Evolutionary conservation across 1,284 basidiomycete species (phyloP).

Genomic region (Ganoderma boninense): DNA sequence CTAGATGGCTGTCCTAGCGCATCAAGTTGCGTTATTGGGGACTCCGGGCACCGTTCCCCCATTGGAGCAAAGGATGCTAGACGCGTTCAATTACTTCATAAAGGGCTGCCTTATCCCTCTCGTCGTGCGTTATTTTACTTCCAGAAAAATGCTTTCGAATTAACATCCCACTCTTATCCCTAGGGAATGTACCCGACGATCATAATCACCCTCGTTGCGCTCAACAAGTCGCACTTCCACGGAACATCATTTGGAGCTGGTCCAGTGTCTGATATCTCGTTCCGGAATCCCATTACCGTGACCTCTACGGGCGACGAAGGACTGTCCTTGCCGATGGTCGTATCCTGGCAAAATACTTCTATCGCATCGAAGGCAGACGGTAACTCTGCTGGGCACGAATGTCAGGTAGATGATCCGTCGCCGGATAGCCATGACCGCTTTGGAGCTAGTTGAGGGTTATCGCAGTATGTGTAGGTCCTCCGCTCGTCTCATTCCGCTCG

Average conservation of each 20-base stretch:
- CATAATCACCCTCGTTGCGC: constrained; percentile 14
- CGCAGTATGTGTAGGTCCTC: no score
- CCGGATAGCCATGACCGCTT: no score
- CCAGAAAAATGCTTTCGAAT: not conserved
- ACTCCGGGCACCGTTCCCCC: not conserved
- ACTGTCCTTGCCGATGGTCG: not conserved
- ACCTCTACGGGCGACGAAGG: not conserved
- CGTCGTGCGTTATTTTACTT: constrained; percentile 3
- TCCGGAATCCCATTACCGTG: not conserved
- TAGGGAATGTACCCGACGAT: constrained; percentile 13
- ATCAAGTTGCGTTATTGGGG: constrained; percentile 8
- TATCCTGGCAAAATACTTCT: not conserved
- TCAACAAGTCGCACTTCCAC: constrained; percentile 13
- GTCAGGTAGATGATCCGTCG: no score
- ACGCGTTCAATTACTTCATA: constrained; percentile 15
- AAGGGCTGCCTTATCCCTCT: constrained; percentile 17
- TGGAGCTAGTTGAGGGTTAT: no score
- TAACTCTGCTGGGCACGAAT: no score
- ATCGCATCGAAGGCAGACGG: not conserved
- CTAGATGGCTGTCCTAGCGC: constrained; percentile 9
- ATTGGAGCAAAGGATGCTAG: not conserved
- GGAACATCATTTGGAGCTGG: constrained; percentile 1
- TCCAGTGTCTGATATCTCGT: not conserved
- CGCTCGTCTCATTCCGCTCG: no score
- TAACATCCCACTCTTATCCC: not conserved